Conservation (phyloP, 2,329 filamentous ascomycete species). For the Lasiodiplodia theobromae region DNA sequence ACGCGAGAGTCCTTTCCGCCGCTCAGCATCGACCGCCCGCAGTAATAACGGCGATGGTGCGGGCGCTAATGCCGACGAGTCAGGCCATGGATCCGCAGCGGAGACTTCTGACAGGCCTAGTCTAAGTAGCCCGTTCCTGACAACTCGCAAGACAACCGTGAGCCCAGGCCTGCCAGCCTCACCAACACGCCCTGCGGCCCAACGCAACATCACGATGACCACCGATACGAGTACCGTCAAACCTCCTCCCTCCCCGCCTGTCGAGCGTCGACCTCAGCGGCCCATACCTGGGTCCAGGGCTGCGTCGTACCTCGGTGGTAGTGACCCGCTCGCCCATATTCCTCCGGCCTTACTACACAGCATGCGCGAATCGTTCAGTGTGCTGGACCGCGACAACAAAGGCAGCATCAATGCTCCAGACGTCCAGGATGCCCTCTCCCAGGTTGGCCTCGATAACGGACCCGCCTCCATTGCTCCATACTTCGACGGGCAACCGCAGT, state of each 20-base stretch:
- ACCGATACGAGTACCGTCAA: slow-evolving; percentile 24
- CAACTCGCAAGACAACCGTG: slow-evolving; percentile 39
- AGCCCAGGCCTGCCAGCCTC: slow-evolving; percentile 41
- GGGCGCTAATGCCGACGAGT: slow-evolving; percentile 19
- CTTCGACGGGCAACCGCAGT: slow-evolving; percentile 77
- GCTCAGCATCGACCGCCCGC: slow-evolving; percentile 44
- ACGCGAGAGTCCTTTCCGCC: slow-evolving; percentile 34
- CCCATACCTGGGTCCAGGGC: slow-evolving; percentile 40
- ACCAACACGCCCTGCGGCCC: slow-evolving; percentile 39
- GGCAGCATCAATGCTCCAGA: slow-evolving; percentile 83
- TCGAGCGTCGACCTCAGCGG: slow-evolving; percentile 45
- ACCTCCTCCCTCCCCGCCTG: slow-evolving; percentile 34
- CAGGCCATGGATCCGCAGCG: slow-evolving; percentile 33
- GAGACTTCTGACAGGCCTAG: slow-evolving; percentile 42
- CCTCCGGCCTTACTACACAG: slow-evolving; percentile 84
- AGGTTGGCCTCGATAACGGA: slow-evolving; percentile 80
- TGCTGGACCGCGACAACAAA: slow-evolving; percentile 88
- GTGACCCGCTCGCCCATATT: slow-evolving; percentile 69
- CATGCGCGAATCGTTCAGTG: slow-evolving; percentile 91
- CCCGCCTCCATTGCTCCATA: slow-evolving; percentile 77
- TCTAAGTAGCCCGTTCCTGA: slow-evolving; percentile 34
- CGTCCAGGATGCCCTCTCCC: slow-evolving; percentile 84
- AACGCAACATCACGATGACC: slow-evolving; percentile 33
- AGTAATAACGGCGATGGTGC: slow-evolving; percentile 32
- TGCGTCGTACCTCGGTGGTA: slow-evolving; percentile 23